Evolutionary conservation across 345 rosid genomes (phyloP).

Genomic region (Cardiospermum halicacabum): DNA sequence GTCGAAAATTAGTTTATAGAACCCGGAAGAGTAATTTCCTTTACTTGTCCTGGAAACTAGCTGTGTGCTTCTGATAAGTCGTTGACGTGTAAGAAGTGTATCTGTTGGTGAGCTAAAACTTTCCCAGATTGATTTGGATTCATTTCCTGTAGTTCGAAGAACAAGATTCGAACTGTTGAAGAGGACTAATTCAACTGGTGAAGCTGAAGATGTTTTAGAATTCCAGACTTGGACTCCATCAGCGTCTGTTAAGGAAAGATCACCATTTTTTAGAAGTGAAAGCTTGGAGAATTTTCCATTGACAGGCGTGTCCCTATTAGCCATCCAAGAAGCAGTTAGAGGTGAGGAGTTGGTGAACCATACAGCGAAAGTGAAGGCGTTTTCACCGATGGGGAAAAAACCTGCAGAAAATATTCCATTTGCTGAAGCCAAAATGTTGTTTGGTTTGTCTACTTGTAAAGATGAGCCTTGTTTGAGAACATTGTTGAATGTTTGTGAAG

Average conservation of each 20-base stretch:
- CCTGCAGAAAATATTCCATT: conserved; percentile 26
- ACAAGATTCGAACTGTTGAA: conserved; percentile 34
- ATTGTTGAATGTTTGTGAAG: background rate
- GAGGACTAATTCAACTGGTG: conserved; percentile 14
- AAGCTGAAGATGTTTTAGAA: background rate
- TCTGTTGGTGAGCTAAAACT: conserved; percentile 36
- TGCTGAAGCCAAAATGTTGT: conserved; percentile 19
- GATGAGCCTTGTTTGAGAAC: conserved; percentile 18
- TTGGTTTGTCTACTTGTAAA: conserved; percentile 20
- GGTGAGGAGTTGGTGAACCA: conserved; percentile 24
- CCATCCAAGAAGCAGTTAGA: conserved; percentile 32
- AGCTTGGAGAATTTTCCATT: conserved; percentile 38
- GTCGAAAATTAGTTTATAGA: conserved; percentile 26
- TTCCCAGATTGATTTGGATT: conserved; percentile 15
- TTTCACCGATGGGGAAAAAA: conserved; percentile 25
- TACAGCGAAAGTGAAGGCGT: conserved; percentile 28
- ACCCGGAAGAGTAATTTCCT: conserved; percentile 30
- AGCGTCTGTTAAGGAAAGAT: conserved; percentile 18
- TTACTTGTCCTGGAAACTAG: conserved; percentile 29
- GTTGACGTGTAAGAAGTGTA: conserved; percentile 36
- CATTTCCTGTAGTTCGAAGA: background rate
- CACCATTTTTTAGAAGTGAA: conserved; percentile 3
- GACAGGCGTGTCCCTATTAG: conserved; percentile 35
- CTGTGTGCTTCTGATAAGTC: conserved; percentile 16
- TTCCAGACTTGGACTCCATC: conserved; percentile 15